These are phyloP conservation scores for Pilaira anomala DNA, from an alignment of 192 early-diverging fungal species.

Conservation along the genomic window DNA sequence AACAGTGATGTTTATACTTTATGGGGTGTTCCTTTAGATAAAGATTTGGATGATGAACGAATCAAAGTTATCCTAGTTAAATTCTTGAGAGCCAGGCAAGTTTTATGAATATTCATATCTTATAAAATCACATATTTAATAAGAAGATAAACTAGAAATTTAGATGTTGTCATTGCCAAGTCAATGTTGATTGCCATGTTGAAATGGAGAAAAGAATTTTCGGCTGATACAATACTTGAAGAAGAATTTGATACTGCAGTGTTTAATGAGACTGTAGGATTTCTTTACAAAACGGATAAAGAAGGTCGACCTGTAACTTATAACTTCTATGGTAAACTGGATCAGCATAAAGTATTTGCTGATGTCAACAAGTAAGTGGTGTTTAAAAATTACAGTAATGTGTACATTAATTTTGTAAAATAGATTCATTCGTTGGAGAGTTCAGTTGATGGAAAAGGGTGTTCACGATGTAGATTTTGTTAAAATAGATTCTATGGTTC, in stretches of 20 bases:
- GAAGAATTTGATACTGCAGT: conserved; percentile 48
- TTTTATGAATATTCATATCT: too few relatives aligned
- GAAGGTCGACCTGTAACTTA: conserved; percentile 55
- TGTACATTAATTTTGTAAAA: too few relatives aligned
- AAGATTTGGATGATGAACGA: conserved; percentile 42
- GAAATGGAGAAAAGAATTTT: conserved; percentile 56
- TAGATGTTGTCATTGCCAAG: conserved; percentile 36
- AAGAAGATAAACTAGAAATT: conserved; percentile 16
- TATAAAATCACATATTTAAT: too few relatives aligned
- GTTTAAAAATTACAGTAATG: too few relatives aligned
- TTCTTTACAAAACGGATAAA: conserved; percentile 45
- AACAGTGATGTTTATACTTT: conserved; percentile 38
- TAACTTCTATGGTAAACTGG: conserved; percentile 51
- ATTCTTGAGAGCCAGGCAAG: conserved; percentile 53
- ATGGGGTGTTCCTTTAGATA: conserved; percentile 50
- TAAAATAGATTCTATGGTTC: conserved; percentile 52
- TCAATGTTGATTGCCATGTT: conserved; percentile 51
- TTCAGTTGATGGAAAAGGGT: conserved; percentile 63
- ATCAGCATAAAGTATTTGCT: conserved; percentile 52
- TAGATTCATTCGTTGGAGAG: conserved; percentile 59
- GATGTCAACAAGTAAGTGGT: conserved; percentile 35
- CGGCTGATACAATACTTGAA: conserved; percentile 39
- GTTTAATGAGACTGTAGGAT: conserved; percentile 44
- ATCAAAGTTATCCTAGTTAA: conserved; percentile 57
- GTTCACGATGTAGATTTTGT: conserved; percentile 54